Evolutionary conservation across 108 stramenopile species (phyloP).

Genomic region (Halocafeteria seosinensis): DNA sequence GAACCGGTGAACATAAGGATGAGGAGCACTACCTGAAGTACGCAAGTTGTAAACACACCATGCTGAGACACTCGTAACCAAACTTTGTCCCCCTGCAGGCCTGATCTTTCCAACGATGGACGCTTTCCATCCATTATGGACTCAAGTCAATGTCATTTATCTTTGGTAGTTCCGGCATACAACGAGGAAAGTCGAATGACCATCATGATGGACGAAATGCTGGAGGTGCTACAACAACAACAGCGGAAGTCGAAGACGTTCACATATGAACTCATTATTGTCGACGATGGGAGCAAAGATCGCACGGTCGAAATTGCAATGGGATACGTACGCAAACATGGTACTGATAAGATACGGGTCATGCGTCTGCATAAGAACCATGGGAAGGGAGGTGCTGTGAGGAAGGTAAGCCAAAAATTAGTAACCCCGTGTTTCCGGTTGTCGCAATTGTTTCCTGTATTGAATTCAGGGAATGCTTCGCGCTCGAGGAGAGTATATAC

Average conservation of each 20-base stretch:
- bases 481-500: conserved; percentile 19
- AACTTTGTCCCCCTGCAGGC: too few relatives aligned
- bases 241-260: not conserved
- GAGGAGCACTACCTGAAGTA: too few relatives aligned
- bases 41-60: too few relatives aligned
- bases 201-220: conserved; percentile 53
- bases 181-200: conserved; percentile 74
- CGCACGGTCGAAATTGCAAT: conserved; percentile 9
- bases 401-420: too few relatives aligned
- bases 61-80: too few relatives aligned
- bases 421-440: too few relatives aligned
- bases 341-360: conserved; percentile 15
- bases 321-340: not conserved
- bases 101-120: too few relatives aligned
- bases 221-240: conserved; percentile 35
- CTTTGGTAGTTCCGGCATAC: conserved; percentile 78
- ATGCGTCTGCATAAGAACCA: conserved; percentile 14
- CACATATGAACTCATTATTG: conserved; percentile 27
- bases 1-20: too few relatives aligned
- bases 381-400: conserved; percentile 37
- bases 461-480: conserved; percentile 29
- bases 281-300: conserved; percentile 31
- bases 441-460: too few relatives aligned
- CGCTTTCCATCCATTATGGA: not conserved
- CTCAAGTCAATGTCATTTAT: conserved; percentile 10